These are phyloP conservation scores for Letharia lupina DNA, from an alignment of 495 filamentous ascomycete genomes.

Conservation along the genomic window DNA sequence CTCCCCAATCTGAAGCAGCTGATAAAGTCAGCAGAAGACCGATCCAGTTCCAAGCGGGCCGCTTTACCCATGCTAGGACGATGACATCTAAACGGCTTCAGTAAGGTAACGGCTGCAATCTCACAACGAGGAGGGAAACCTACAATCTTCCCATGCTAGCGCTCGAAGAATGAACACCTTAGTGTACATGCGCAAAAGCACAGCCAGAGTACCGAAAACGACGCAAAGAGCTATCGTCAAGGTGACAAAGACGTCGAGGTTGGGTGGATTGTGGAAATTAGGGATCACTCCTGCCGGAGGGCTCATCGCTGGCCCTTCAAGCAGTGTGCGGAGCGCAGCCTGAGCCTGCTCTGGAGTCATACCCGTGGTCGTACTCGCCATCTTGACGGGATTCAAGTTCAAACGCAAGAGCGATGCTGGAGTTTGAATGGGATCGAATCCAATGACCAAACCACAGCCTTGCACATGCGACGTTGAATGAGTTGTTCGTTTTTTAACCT, in stretches of 20 bases:
- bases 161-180: constrained; percentile 16
- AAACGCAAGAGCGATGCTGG: background rate
- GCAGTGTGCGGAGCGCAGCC: background rate
- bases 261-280: constrained; percentile 5
- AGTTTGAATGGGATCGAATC: background rate
- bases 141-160: constrained; percentile 21
- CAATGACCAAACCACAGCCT: background rate
- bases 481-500: background rate
- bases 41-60: background rate
- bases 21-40: background rate
- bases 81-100: constrained; percentile 13
- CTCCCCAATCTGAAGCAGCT: background rate
- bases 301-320: constrained; percentile 13
- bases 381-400: background rate
- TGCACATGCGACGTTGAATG: background rate
- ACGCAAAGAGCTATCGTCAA: constrained; percentile 10
- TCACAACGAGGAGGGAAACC: background rate
- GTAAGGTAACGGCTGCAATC: background rate
- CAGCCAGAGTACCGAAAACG: constrained; percentile 5
- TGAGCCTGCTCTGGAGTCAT: constrained; percentile 13
- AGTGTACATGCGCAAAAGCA: constrained; percentile 18
- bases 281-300: constrained; percentile 10
- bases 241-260: background rate
- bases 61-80: constrained; percentile 19
- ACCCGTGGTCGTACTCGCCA: background rate